These are phyloP conservation scores for Sugiyamaella chiloensis DNA, from an alignment of 805 yeast genomes.

Conservation along the genomic window DNA sequence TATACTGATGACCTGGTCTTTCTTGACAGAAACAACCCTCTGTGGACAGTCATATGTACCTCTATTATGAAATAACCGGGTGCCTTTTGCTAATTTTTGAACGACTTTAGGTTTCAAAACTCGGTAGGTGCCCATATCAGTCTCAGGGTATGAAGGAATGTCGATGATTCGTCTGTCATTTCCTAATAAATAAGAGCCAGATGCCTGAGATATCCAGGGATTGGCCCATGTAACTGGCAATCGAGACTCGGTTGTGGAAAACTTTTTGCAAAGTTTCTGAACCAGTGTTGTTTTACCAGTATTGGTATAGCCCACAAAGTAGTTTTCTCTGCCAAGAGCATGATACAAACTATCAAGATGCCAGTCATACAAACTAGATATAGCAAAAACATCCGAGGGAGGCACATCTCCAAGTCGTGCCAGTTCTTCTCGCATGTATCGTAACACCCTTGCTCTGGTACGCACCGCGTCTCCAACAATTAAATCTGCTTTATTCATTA, in stretches of 20 bases:
- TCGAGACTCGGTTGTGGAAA: constrained; percentile 23
- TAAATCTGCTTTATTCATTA: constrained; percentile 44
- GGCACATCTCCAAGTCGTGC: constrained; percentile 32
- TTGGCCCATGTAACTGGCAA: constrained; percentile 7
- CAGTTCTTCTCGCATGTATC: constrained; percentile 36
- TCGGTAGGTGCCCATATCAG: constrained; percentile 23
- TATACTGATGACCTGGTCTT: constrained; percentile 34
- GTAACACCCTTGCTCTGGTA: constrained; percentile 18
- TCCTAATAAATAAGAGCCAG: constrained; percentile 40
- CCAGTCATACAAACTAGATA: constrained; percentile 56
- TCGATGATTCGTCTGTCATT: constrained; percentile 30
- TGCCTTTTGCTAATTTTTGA: constrained; percentile 27
- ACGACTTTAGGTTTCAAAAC: constrained; percentile 21
- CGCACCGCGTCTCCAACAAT: constrained; percentile 35
- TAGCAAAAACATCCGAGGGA: constrained; percentile 43
- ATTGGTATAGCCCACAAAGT: constrained; percentile 81
- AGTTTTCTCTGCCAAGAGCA: constrained; percentile 34
- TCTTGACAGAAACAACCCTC: constrained; percentile 25
- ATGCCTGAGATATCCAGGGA: constrained; percentile 59
- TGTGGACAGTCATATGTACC: constrained; percentile 24
- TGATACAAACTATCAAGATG: constrained; percentile 40
- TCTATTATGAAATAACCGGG: constrained; percentile 21
- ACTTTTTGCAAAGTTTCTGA: neutral
- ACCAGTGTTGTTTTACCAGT: constrained; percentile 83
- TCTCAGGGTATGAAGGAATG: constrained; percentile 35